Conservation (phyloP, 2,329 filamentous ascomycete species). For the Penicillium sp. region DNA sequence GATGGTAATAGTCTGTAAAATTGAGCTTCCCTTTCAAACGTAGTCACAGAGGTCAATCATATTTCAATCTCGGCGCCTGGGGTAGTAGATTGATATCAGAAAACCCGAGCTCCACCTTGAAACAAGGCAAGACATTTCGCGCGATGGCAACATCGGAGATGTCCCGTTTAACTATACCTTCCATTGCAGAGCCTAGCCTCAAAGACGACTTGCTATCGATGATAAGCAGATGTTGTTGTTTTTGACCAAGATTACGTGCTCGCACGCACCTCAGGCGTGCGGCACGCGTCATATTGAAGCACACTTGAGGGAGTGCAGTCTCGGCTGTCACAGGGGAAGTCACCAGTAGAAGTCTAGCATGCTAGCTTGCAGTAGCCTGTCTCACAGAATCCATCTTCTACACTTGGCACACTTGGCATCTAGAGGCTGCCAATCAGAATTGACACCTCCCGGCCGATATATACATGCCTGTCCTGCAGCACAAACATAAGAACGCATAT, state of each 20-base stretch:
- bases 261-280: conserved; percentile 17
- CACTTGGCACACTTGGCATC: too few species aligned
- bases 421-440: too few species aligned
- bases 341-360: too few species aligned
- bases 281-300: conserved; percentile 3
- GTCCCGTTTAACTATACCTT: conserved; percentile 1
- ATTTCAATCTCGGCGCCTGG: not conserved
- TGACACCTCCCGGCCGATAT: too few species aligned
- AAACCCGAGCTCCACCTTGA: conserved; percentile 2
- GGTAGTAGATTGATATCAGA: conserved; percentile 1
- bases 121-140: conserved; percentile 10
- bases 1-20: not conserved
- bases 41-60: too few species aligned
- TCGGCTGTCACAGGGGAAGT: too few species aligned
- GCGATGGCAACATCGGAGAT: conserved; percentile 15
- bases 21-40: not conserved
- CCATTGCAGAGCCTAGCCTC: not conserved
- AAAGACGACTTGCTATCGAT: conserved; percentile 1
- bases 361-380: too few species aligned
- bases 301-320: too few species aligned
- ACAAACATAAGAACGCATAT: too few species aligned
- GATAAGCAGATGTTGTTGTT: conserved; percentile 25
- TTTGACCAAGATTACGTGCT: conserved; percentile 33
- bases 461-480: too few species aligned
- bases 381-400: too few species aligned